Evolutionary conservation across 176 grass and related monocot genomes (phyloP), one percentile per base, ranked within the genome.

Genomic region (Themeda triandra): DNA sequence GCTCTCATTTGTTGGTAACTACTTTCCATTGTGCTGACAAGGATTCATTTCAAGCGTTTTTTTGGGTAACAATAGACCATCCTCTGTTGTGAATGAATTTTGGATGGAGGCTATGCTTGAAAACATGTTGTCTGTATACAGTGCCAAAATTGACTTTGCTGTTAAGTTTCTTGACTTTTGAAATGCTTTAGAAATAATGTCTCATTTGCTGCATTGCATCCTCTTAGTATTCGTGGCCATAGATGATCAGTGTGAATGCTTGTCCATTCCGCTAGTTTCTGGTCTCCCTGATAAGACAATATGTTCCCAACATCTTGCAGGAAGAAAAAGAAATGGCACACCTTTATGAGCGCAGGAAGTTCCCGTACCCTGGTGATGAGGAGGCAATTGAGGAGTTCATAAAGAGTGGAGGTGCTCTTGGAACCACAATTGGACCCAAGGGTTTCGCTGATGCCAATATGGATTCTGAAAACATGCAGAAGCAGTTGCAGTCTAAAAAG

Each of bases 271-370:
- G 18, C 42, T 56, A 76, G 30, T 69, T 19, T 19, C 46, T 42
- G 45, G 11, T 42, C 37, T 27, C 19, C 25, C 56, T 73, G 15
- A 51, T 21, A 4, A 86, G 29, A 32, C 5, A 6, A n/a, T 53
- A 66, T 83, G 5, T 89, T 71, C 17, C 66, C 17, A 35, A 42
- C 32, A 31, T 75, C 89, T 28, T 32, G 23, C 70, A 98, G 93
- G 96, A 98, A 90, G 96, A 95, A 86, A 95, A 36, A 87, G 89
- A 98, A 86, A 92, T 92, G 92, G 91, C 95, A 12, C 92, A 95
- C 30, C 85, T 98, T 36, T 95, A 98, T 21, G 92, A 98, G 82
- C 91, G 80, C 51, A 89, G 91, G 66, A 65, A 76, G 66, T 98
- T 93, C 59, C 95, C 92, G 0, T 98, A 95, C 37, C 91, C 95